Conservation (phyloP, 225 moss, liverwort and hornwort species). For the Anthoceros angustus region DNA sequence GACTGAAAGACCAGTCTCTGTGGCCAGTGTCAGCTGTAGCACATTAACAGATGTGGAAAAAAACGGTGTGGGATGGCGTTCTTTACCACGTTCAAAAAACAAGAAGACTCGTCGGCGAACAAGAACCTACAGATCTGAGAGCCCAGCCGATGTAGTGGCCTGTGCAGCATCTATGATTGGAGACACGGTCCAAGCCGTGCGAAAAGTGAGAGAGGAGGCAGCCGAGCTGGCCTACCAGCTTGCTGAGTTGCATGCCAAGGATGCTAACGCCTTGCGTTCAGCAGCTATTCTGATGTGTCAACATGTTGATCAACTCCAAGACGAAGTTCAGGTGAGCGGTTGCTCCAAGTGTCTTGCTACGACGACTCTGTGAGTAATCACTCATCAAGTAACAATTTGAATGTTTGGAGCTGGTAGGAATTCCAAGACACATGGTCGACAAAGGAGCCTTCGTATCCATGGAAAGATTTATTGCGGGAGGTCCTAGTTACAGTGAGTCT, state of each 20-base stretch:
- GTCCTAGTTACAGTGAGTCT: slow-evolving; percentile 36
- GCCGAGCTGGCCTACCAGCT: slow-evolving; percentile 23
- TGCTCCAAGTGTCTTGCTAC: too few relatives aligned
- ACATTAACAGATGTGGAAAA: slow-evolving; percentile 7
- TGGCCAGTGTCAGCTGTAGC: slow-evolving; percentile 8
- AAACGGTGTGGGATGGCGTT: slow-evolving; percentile 9
- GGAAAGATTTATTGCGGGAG: slow-evolving; percentile 28
- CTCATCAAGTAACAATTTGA: not conserved
- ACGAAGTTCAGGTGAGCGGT: slow-evolving; percentile 26
- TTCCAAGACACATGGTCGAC: slow-evolving; percentile 14
- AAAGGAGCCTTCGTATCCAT: slow-evolving; percentile 22
- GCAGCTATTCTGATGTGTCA: slow-evolving; percentile 14
- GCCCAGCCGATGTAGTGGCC: not conserved
- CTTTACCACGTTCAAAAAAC: slow-evolving; percentile 9
- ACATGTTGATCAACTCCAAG: slow-evolving; percentile 28
- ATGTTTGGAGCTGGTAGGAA: slow-evolving; percentile 8
- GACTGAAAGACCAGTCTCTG: not conserved
- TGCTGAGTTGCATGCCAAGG: slow-evolving; percentile 16
- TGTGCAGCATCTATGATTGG: slow-evolving; percentile 27
- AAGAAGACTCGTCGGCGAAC: slow-evolving; percentile 13
- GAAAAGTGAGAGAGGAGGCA: slow-evolving; percentile 18
- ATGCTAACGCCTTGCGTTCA: slow-evolving; percentile 20
- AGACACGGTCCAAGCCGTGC: slow-evolving; percentile 20
- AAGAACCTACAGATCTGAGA: slow-evolving; percentile 8
- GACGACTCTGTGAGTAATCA: not conserved